phyloP scores from a whole-genome alignment of 345 rosid species.

The Eucalyptus polyanthemos region DNA sequence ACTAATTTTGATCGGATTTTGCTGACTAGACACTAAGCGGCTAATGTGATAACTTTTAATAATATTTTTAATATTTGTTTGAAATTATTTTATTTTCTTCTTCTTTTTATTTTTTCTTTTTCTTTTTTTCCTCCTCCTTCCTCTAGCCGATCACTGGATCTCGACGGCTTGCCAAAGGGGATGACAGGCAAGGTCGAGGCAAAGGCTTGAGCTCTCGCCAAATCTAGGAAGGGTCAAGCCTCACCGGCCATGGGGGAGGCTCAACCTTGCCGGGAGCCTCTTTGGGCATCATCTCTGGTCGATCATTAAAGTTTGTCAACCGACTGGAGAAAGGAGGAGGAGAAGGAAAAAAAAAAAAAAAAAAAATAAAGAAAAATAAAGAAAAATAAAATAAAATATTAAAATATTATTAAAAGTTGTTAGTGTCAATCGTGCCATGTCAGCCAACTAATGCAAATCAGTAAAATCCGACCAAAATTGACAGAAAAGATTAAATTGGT shows the following conservation, averaged over 20 bases:
- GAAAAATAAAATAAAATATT: too few species aligned
- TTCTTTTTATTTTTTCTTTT: accelerated
- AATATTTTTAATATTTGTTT: too few species aligned
- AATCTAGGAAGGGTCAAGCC: too few species aligned
- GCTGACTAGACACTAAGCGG: accelerated
- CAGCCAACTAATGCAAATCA: accelerated
- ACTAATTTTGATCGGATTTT: accelerated
- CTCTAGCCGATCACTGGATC: accelerated
- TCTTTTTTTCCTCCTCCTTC: too few species aligned
- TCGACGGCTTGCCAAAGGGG: accelerated
- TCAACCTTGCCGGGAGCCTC: accelerated
- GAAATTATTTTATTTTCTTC: too few species aligned
- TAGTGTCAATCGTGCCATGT: accelerated
- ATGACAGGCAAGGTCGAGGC: accelerated
- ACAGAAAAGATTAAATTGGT: accelerated
- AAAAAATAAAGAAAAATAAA: too few species aligned
- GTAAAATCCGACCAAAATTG: accelerated
- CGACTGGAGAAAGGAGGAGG: accelerated
- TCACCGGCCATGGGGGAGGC: accelerated
- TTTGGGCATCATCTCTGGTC: accelerated
- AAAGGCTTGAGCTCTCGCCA: accelerated
- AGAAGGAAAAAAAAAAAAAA: too few species aligned
- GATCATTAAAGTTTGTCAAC: accelerated
- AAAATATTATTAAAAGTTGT: too few species aligned
- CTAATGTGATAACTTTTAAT: accelerated